Base-by-base conservation (phyloP, 2,329 filamentous ascomycete species). In the Aspergillus sp. region DNA sequence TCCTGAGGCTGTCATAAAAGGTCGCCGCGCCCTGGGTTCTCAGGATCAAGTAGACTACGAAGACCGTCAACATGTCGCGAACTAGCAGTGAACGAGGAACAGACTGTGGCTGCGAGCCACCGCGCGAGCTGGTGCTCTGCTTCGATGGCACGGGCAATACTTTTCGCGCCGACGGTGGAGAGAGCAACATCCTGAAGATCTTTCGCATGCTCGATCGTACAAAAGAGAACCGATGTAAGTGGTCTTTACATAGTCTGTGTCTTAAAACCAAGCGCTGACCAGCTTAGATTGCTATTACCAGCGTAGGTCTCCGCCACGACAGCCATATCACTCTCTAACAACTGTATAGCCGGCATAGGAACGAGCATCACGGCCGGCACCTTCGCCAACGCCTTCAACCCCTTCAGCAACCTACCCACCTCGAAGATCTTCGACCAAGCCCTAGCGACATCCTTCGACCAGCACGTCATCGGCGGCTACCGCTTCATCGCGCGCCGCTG, bases 101-200 rank as follows among this genome's bases (percentile, higher is more conserved):
- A 29, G 45, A 47, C 45, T 38, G 45, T 23, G 34, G 16, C 21
- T 25, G 46, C n/a, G 34, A 38, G 34, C 34, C 32, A 11, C 31
- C 50, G 14, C 38, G 40, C 20, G 58, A 62, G 14, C 58, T 72
- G 41, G 67, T 72, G 13, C 58, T 73, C 17, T 73, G 68, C 57
- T 73, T 73, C 40, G 65, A 76, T 61, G 73, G 73, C 47, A 75
- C 73, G 0, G 71, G 71, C 1, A 74, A 72, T 48, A 71, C 66
- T 23, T 75, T 71, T 47, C 64, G 61, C 5, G 70, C 66, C 10
- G 71, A 71, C 47, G 67, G 69, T n/a, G 61, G 64, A 2, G 72
- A 75, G 48, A 76, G 69, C 56, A 76, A 75, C 54, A 71, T 76
- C 29, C 59, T 76, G 16, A 75, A 70, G 57, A 71, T 75, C 10